Base-by-base conservation (phyloP, 2,329 filamentous ascomycete genomes). In the Davidsoniella australis region DNA sequence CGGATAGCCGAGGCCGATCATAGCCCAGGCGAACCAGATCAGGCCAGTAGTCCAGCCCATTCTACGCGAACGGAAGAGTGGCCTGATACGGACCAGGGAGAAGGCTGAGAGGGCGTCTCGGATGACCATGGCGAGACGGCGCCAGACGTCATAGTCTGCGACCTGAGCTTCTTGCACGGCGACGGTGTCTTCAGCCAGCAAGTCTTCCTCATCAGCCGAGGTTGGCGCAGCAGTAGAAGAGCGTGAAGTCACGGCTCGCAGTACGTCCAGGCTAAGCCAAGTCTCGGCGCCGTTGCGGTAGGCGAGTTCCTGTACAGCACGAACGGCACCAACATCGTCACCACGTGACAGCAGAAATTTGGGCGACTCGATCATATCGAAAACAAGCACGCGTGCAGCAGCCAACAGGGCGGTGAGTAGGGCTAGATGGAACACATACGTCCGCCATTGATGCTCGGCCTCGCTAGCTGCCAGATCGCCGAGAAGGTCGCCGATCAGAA, bases 1-100 rank as follows among this genome's bases (percentile, higher is more conserved):
- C 1, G 85, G 85, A 59, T 89, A 93, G 2, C 80, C 85, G 76
- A 93, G 82, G 53, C 85, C 85, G 56, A 93, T 88, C 12, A 76
- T 80, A 0, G 79, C 72, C 85, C 85, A 93, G 60, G 78, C 79
- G 63, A 87, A 83, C 82, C 82, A 87, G 44, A 89, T 68, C 18
- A 78, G 64, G 3, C 55, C 57, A 1, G 74, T 78, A 38, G 72
- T 68, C 47, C 67, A 56, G 47, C 66, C 72, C 6, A 76, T 66
- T 49, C 68, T 72, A 56, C 66, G 72, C 49, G 59, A 71, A 53
- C 65, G 64, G 62, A 81, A 80, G 2, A 91, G 72, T 1, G 82
- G 80, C 1, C 70, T 69, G 55, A 89, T 70, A 14, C 78, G 78
- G 41, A 79, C 72, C 7, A 69, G 67, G 0, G 81, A 86, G 58